These are phyloP conservation scores for Alternaria novae-zelandiae DNA, from an alignment of 2,329 filamentous ascomycete species.

Conservation along the genomic window DNA sequence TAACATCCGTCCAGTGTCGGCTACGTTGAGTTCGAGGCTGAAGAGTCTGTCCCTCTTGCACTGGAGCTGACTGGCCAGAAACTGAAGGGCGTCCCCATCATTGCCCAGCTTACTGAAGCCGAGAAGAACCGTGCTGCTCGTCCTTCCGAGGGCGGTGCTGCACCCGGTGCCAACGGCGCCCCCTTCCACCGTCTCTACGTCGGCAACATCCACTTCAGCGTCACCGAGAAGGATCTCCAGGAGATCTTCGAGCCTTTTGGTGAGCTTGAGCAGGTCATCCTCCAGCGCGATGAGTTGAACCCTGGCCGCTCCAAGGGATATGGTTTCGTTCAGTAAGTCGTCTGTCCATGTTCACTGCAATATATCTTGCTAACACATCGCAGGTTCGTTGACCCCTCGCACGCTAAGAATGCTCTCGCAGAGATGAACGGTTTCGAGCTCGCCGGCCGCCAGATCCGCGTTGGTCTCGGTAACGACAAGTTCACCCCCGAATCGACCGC, in stretches of 20 bases:
- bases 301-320: slow-evolving; percentile 71
- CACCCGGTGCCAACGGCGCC: slow-evolving; percentile 76
- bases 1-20: slow-evolving; percentile 74
- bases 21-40: slow-evolving; percentile 98
- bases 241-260: slow-evolving; percentile 98
- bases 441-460: slow-evolving; percentile 94
- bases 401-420: slow-evolving; percentile 92
- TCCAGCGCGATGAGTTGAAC: slow-evolving; percentile 92
- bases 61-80: slow-evolving; percentile 99
- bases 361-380: slow-evolving; percentile 46
- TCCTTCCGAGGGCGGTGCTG: slow-evolving; percentile 65
- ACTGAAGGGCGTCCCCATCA: slow-evolving; percentile 97
- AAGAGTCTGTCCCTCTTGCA: slow-evolving; percentile 90
- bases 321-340: slow-evolving; percentile 94
- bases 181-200: slow-evolving; percentile 98
- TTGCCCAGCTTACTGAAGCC: slow-evolving; percentile 96
- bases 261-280: slow-evolving; percentile 94
- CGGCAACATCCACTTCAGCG: slow-evolving; percentile 99
- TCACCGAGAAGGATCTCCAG: slow-evolving; percentile 93
- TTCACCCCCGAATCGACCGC: slow-evolving; percentile 97
- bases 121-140: slow-evolving; percentile 99
- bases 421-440: slow-evolving; percentile 99
- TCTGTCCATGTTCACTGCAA: background rate
- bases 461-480: slow-evolving; percentile 99
- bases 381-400: slow-evolving; percentile 86